Evolutionary conservation across 495 filamentous ascomycete species (phyloP).

Genomic region (Astrocystis sublimbata): DNA sequence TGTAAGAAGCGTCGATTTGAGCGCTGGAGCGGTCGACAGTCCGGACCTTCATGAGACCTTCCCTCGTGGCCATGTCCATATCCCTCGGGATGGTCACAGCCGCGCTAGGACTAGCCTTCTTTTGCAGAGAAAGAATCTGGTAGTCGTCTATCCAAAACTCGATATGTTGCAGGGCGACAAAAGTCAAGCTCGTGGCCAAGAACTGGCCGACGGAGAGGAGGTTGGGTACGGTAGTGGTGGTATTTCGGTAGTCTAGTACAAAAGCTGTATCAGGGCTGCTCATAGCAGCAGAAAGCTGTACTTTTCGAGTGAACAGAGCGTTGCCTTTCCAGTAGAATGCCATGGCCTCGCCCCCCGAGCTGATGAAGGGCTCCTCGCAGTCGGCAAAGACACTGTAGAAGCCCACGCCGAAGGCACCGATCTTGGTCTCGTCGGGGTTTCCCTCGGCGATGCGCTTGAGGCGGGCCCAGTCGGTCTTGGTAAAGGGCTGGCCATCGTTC

Average conservation of each 20-base stretch:
- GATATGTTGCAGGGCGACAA: constrained; percentile 83
- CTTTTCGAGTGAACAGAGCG: constrained; percentile 82
- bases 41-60: constrained; percentile 79
- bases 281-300: constrained; percentile 65
- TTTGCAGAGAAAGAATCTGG: constrained; percentile 72
- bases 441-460: constrained; percentile 97
- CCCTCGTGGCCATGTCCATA: constrained; percentile 76
- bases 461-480: constrained; percentile 84
- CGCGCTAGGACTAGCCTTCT: constrained; percentile 77
- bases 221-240: constrained; percentile 78
- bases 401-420: constrained; percentile 96
- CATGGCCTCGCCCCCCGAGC: constrained; percentile 88
- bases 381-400: constrained; percentile 99
- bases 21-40: constrained; percentile 74
- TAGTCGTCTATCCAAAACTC: constrained; percentile 90
- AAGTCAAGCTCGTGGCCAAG: constrained; percentile 90
- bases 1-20: constrained; percentile 90
- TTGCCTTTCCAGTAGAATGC: constrained; percentile 99
- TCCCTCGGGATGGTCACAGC: constrained; percentile 74
- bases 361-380: constrained; percentile 95
- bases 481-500: constrained; percentile 86
- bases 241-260: constrained; percentile 87
- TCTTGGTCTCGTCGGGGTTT: constrained; percentile 98
- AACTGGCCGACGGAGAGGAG: constrained; percentile 87
- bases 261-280: constrained; percentile 77